phyloP scores from a whole-genome alignment of 495 filamentous ascomycete species.

The Clohesyomyces aquaticus region DNA sequence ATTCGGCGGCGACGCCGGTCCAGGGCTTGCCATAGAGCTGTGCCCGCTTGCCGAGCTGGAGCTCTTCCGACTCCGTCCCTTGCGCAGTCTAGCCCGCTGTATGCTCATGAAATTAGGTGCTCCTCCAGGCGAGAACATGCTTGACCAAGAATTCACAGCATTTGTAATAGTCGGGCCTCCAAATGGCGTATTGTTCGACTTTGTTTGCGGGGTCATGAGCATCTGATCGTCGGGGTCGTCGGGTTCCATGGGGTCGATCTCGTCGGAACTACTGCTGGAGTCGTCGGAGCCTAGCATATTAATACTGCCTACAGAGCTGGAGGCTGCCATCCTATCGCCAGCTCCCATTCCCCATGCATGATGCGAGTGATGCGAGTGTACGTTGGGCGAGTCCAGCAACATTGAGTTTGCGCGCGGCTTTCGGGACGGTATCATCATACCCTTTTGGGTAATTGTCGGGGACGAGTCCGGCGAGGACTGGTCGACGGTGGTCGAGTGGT shows the following conservation, averaged over 20 bases:
- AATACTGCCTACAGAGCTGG: slow-evolving; percentile 84
- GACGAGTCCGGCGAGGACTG: slow-evolving; percentile 93
- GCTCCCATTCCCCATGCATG: slow-evolving; percentile 48
- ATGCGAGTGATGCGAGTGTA: slow-evolving; percentile 47
- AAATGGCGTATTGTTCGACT: slow-evolving; percentile 54
- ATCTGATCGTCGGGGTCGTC: slow-evolving; percentile 79
- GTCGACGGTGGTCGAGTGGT: slow-evolving; percentile 90
- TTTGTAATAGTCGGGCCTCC: slow-evolving; percentile 18
- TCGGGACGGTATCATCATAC: slow-evolving; percentile 74
- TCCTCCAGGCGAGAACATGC: slow-evolving; percentile 66
- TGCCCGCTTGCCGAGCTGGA: slow-evolving; percentile 72
- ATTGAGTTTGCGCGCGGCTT: slow-evolving; percentile 52
- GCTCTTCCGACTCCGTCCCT: slow-evolving; percentile 63
- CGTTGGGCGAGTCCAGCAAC: slow-evolving; percentile 53
- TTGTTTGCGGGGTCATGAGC: slow-evolving; percentile 68
- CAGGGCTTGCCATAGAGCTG: slow-evolving; percentile 70
- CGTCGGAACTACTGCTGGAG: slow-evolving; percentile 72
- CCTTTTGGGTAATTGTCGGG: slow-evolving; percentile 77
- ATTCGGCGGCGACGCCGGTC: slow-evolving; percentile 64
- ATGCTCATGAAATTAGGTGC: slow-evolving; percentile 51
- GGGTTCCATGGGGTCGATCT: slow-evolving; percentile 77
- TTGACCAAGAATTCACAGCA: slow-evolving; percentile 48
- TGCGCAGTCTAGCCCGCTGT: slow-evolving; percentile 64
- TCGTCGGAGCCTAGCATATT: slow-evolving; percentile 79
- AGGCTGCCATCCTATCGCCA: slow-evolving; percentile 71